Conservation (phyloP, 495 filamentous ascomycete genomes). For the Glonium stellatum region DNA sequence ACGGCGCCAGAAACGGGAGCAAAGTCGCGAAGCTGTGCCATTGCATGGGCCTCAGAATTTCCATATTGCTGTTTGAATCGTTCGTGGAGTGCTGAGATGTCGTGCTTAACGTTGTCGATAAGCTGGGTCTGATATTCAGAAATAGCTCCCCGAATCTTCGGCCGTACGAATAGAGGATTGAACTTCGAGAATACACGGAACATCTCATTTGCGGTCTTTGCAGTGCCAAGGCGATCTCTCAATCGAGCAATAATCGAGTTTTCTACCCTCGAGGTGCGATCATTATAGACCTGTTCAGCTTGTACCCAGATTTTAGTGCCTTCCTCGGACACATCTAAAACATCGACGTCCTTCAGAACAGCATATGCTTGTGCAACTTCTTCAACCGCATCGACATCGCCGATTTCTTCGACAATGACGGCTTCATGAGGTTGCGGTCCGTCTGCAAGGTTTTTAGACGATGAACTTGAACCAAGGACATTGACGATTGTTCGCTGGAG, state of each 20-base stretch:
- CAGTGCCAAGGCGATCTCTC: slow-evolving; percentile 85
- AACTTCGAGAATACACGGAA: slow-evolving; percentile 99
- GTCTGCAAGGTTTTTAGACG: slow-evolving; percentile 39
- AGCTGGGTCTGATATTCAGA: slow-evolving; percentile 95
- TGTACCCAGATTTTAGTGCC: slow-evolving; percentile 86
- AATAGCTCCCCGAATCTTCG: slow-evolving; percentile 96
- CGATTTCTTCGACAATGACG: slow-evolving; percentile 81
- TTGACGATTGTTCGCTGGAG: slow-evolving; percentile 92
- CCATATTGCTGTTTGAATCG: slow-evolving; percentile 98
- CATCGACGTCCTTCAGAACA: slow-evolving; percentile 85
- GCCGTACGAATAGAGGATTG: slow-evolving; percentile 94
- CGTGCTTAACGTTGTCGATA: slow-evolving; percentile 93
- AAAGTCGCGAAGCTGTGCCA: slow-evolving; percentile 92
- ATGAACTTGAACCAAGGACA: slow-evolving; percentile 68
- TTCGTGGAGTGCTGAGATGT: slow-evolving; percentile 87
- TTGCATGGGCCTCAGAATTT: slow-evolving; percentile 91
- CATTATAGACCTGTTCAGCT: slow-evolving; percentile 91
- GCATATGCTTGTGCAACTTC: slow-evolving; percentile 93
- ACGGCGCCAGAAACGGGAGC: slow-evolving; percentile 94
- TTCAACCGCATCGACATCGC: slow-evolving; percentile 95
- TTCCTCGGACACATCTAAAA: slow-evolving; percentile 82
- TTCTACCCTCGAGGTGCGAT: slow-evolving; percentile 90
- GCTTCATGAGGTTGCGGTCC: slow-evolving; percentile 43
- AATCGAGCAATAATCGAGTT: slow-evolving; percentile 97
- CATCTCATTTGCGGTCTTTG: slow-evolving; percentile 97